A percentile compares a stretch with the other conserved stretches of the same genome.
Conservation (phyloP, 305 asterid genomes). For the Solanum hybrid region DNA sequence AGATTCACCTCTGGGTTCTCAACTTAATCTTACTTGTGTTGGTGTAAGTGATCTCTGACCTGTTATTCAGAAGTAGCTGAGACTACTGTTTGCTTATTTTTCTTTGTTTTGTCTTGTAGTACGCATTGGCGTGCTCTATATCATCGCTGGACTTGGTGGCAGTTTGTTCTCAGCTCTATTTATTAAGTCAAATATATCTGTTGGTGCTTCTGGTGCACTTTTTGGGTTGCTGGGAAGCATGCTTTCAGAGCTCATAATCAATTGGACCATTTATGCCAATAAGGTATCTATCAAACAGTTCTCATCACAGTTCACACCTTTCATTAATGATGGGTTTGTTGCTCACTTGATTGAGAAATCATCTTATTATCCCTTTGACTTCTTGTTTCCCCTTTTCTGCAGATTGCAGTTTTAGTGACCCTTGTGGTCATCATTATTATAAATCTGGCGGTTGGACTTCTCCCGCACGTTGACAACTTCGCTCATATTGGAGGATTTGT, state of each 20-base stretch:
- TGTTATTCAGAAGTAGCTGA: neutral
- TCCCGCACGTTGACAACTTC: slow-evolving; percentile 46
- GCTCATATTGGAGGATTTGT: slow-evolving; percentile 49
- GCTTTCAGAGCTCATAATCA: slow-evolving; percentile 47
- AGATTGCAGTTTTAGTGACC: slow-evolving; percentile 33
- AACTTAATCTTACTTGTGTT: neutral
- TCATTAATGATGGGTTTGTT: neutral
- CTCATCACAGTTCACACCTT: neutral
- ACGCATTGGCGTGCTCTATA: slow-evolving; percentile 35
- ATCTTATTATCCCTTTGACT: neutral
- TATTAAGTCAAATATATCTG: slow-evolving; percentile 40
- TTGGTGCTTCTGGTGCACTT: slow-evolving; percentile 53
- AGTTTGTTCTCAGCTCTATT: slow-evolving; percentile 41
- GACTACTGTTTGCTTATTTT: neutral
- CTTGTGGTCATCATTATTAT: slow-evolving; percentile 35
- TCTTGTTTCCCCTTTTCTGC: slow-evolving; percentile 6
- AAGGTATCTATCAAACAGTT: slow-evolving; percentile 22
- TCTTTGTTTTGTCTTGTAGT: slow-evolving; percentile 15
- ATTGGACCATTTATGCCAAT: slow-evolving; percentile 40
- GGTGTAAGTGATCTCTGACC: neutral
- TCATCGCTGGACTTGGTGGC: slow-evolving; percentile 45
- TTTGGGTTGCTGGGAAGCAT: slow-evolving; percentile 45
- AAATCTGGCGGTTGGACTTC: slow-evolving; percentile 40
- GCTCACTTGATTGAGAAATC: neutral
- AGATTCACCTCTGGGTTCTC: neutral